These are phyloP conservation scores for Macadamia tetraphylla DNA, from an alignment of 164 flowering plant species.

Conservation along the genomic window DNA sequence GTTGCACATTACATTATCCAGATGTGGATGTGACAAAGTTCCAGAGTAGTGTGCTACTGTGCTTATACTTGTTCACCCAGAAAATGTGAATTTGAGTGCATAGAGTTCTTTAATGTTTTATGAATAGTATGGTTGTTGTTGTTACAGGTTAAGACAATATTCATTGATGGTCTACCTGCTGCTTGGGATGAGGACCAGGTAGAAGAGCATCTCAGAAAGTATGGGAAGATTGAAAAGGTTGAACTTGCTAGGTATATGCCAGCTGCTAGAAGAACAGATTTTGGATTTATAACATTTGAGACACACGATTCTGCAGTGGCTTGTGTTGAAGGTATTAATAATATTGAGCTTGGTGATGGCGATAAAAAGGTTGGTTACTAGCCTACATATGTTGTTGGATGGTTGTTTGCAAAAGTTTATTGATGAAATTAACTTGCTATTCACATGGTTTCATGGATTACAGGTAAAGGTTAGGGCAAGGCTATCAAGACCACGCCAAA, in stretches of 20 bases:
- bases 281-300: constrained; percentile 29
- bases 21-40: background rate
- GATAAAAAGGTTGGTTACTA: constrained; percentile 18
- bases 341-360: constrained; percentile 24
- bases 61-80: too few species aligned
- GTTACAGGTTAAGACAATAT: constrained; percentile 28
- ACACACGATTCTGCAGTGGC: constrained; percentile 30
- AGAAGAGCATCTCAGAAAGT: constrained; percentile 17
- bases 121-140: background rate
- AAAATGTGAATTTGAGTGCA: background rate
- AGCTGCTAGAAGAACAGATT: constrained; percentile 31
- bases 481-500: constrained; percentile 25
- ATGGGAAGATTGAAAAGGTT: constrained; percentile 27
- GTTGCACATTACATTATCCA: background rate
- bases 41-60: too few species aligned
- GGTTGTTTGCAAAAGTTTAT: background rate
- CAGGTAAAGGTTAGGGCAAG: constrained; percentile 25
- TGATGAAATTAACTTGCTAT: background rate
- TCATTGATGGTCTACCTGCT: constrained; percentile 27
- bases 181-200: constrained; percentile 35
- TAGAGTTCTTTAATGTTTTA: background rate
- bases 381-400: background rate
- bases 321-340: constrained; percentile 25
- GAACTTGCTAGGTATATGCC: constrained; percentile 35
- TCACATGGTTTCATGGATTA: background rate